phyloP scores from a whole-genome alignment of 768 basidiomycete species.

The Lentinula edodes region DNA sequence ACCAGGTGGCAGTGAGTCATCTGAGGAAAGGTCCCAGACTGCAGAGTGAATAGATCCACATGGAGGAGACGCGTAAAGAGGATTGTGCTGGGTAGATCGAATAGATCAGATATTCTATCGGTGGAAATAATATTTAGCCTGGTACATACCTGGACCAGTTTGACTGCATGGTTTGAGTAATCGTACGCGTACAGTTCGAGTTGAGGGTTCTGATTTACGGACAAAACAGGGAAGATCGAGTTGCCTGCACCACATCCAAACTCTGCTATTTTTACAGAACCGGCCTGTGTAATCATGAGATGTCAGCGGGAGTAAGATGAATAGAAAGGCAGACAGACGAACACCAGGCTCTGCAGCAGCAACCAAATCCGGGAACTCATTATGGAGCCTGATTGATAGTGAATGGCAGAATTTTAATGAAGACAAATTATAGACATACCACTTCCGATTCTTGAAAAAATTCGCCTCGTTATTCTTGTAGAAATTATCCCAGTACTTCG shows the following conservation, averaged over 20 bases:
- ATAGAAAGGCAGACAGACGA: neutral
- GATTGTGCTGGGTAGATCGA: constrained; percentile 48
- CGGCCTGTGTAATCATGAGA: constrained; percentile 48
- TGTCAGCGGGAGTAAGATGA: constrained; percentile 8
- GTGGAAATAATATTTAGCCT: constrained; percentile 10
- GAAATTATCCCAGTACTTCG: constrained; percentile 83
- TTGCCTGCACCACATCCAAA: constrained; percentile 98
- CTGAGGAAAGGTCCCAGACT: constrained; percentile 87
- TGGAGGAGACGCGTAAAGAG: constrained; percentile 62
- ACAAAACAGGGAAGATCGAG: constrained; percentile 82
- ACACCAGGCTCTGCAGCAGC: constrained; percentile 65
- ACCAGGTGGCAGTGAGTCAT: constrained; percentile 50
- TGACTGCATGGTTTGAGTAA: constrained; percentile 84
- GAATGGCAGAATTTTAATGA: neutral
- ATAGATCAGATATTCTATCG: neutral
- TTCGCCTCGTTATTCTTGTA: constrained; percentile 82
- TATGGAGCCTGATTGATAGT: constrained; percentile 48
- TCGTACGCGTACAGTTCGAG: constrained; percentile 81
- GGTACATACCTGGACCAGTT: constrained; percentile 70
- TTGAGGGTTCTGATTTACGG: constrained; percentile 75
- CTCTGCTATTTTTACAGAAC: constrained; percentile 72
- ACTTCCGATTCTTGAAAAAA: constrained; percentile 94
- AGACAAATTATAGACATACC: constrained; percentile 27
- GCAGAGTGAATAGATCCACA: constrained; percentile 69
- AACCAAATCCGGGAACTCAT: constrained; percentile 91